phyloP scores from a whole-genome alignment of 495 filamentous ascomycete genomes.

The Aspergillus homomorphus region DNA sequence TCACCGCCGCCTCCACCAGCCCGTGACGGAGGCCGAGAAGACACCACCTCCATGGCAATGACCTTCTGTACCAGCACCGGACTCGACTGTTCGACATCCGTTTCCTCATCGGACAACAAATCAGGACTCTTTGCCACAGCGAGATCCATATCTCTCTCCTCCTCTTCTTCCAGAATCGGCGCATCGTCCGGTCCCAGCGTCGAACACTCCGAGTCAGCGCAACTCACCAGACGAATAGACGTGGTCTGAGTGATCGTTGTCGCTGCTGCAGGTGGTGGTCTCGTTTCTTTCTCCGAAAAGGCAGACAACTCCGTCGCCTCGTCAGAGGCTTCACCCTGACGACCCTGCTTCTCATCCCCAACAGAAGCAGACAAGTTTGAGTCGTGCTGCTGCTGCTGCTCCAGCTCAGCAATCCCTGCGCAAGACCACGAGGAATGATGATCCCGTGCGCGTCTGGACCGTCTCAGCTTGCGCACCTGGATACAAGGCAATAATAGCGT shows the following conservation, averaged over 20 bases:
- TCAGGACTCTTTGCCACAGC: not conserved
- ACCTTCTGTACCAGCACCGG: not conserved
- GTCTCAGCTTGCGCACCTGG: conserved; percentile 3
- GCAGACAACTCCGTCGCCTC: not conserved
- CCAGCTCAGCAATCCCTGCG: not conserved
- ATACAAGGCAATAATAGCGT: conserved; percentile 16
- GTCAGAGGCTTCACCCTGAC: no score
- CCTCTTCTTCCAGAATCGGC: not conserved
- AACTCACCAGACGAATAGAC: conserved; percentile 17
- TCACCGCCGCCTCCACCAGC: not conserved
- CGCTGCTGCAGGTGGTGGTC: not conserved
- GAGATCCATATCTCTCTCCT: not conserved
- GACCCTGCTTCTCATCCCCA: no score
- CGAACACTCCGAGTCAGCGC: conserved; percentile 6
- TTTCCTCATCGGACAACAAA: not conserved
- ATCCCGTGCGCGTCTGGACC: not conserved
- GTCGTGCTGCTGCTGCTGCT: not conserved
- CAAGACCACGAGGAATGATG: conserved; percentile 1
- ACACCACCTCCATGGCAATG: not conserved
- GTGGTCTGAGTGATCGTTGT: conserved; percentile 4
- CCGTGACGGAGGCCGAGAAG: not conserved
- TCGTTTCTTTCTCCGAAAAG: not conserved
- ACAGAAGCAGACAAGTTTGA: no score
- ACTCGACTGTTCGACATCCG: not conserved
- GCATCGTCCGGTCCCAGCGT: conserved; percentile 1